These are phyloP conservation scores for Phragmites australis DNA, from an alignment of 176 grass and related monocot genomes.

Conservation along the genomic window DNA sequence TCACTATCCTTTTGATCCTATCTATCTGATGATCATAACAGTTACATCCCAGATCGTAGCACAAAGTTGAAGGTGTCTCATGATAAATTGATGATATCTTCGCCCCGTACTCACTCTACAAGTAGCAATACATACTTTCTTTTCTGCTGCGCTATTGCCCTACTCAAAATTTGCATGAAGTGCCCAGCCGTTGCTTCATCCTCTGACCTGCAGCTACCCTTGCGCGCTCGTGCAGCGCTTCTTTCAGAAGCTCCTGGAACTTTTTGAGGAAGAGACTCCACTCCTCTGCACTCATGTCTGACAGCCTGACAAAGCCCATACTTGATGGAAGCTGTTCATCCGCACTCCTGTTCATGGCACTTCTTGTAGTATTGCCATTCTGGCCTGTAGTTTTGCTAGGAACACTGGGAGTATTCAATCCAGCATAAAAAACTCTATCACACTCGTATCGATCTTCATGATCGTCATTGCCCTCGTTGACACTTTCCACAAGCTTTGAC, in stretches of 20 bases:
- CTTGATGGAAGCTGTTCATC: slow-evolving; percentile 63
- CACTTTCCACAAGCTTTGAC: slow-evolving; percentile 52
- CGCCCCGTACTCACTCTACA: slow-evolving; percentile 19
- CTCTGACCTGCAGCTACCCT: slow-evolving; percentile 39
- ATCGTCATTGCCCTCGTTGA: slow-evolving; percentile 46
- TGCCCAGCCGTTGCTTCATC: slow-evolving; percentile 62
- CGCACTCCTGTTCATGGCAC: slow-evolving; percentile 43
- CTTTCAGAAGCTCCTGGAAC: slow-evolving; percentile 62
- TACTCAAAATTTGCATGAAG: slow-evolving; percentile 82
- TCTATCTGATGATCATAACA: slow-evolving; percentile 33
- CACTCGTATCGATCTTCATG: slow-evolving; percentile 42
- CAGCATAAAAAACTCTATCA: slow-evolving; percentile 17
- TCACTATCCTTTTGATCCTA: slow-evolving; percentile 23
- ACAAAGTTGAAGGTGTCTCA: slow-evolving; percentile 24
- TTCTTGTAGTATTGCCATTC: slow-evolving; percentile 29
- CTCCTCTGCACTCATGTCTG: slow-evolving; percentile 59
- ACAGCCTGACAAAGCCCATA: slow-evolving; percentile 61
- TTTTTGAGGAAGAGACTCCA: slow-evolving; percentile 55
- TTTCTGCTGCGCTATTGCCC: slow-evolving; percentile 32
- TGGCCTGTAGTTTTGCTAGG: slow-evolving; percentile 39
- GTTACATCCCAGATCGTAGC: slow-evolving; percentile 17
- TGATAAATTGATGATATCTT: slow-evolving; percentile 30
- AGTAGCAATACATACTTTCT: slow-evolving; percentile 22
- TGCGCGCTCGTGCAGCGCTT: slow-evolving; percentile 26
- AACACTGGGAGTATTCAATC: slow-evolving; percentile 9